Base-by-base conservation (phyloP, 164 flowering plant species). In the Vitis rupestris region DNA sequence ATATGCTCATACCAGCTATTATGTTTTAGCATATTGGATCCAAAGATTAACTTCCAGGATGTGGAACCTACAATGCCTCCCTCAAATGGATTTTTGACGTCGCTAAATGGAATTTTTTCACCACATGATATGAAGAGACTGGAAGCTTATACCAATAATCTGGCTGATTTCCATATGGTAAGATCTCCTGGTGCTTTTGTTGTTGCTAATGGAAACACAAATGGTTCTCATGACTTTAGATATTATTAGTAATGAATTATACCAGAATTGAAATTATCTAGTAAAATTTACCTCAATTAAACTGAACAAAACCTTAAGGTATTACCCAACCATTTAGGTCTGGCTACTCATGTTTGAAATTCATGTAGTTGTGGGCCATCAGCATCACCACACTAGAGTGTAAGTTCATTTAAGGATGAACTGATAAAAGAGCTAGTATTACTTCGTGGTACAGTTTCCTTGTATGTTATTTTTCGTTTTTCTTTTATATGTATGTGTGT, bases 71-170 rank as follows among this genome's bases (percentile, higher is more conserved):
- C 78, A 3, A 14, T 4, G 13, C 59, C 82, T 10, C 65, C 74
- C 49, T 57, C 82, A 49, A 80, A 84, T 78, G 86, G 76, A 69
- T 65, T 67, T 76, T 59, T 76, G 70, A 80, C 56, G 61, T 80
- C 85, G 14, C 69, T 77, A 11, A 74, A 61, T 50, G 82, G 71
- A 61, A 69, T 78, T 63, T 57, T 91, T 57, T 76, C 92, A 65
- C 86, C 92, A 8, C 63, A 85, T 83, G 88, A 82, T 75, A 80
- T 96, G 89, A 78, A 83, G 76, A 82, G 86, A 64, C 75, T 96
- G 68, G 88, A 88, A 81, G 86, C 88, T 50, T 96, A 91, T 75
- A 66, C 89, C 19, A 81, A 82, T 72, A 86, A 88, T 73, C 91
- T 84, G 67, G 78, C 76, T 48, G 91, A 93, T 73, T 86, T 72